Base-by-base conservation (phyloP, 805 yeast genomes). In the Starmerella stellata region DNA sequence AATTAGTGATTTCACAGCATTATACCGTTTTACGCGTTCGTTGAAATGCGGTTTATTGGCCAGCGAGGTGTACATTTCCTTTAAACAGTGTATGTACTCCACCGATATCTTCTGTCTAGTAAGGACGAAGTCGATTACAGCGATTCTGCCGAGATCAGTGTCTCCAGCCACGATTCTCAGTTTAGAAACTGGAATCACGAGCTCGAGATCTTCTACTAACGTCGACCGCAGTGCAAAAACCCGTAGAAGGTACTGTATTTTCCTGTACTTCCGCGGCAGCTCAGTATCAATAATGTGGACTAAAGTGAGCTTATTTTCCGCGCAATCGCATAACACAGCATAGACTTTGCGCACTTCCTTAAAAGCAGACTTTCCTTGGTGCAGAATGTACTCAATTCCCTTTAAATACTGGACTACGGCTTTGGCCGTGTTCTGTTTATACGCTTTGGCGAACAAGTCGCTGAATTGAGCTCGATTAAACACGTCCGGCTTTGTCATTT, bases 111-210 rank as follows among this genome's bases (percentile, higher is more conserved):
- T 4, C 17, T n/a, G 8, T 3, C 41, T 32, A 5, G 41, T 29
- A 2, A 34, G 19, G 5, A 38, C 23, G 28, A 34, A 34, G 30
- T 38, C 41, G 11, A 38, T 28, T 3, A 17, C 41, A 3, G 41
- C 37, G 16, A 38, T 36, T 5, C 41, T 30, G 21, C 41, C 41
- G 21, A 28, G 11, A 24, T 29, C 35, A 5, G 20, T 21, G 7
- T 30, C 21, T 11, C 43, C 43, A 2, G 34, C 43, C 4, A 32
- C 11, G 2, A 4, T 19, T 13, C 5, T 14, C 11, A 38, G 33
- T 14, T 4, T n/a, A 7, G 20, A 21, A 3, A 5, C 15, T 3
- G 32, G 4, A 3, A 41, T 9, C 9, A n/a, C 13, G 7, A 21
- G 14, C 2, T 18, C 19, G 14, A 23, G 29, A 23, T 32, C 25